Percentiles rank a stretch among this genome's conserved stretches.
phyloP scores from a whole-genome alignment of 2,329 filamentous ascomycete species.

The Exophiala sideris region DNA sequence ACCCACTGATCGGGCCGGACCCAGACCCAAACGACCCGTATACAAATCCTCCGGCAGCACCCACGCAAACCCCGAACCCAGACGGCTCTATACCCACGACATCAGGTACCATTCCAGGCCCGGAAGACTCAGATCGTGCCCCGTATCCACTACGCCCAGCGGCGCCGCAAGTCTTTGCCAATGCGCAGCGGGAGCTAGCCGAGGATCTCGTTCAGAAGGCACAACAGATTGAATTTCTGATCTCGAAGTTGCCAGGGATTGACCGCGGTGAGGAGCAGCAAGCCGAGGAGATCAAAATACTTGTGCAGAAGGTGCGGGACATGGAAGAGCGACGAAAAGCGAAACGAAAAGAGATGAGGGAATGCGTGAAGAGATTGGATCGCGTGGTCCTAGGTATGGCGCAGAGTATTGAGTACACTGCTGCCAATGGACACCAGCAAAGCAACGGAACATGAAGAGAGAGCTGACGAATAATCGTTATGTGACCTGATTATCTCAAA shows the following conservation, averaged over 20 bases:
- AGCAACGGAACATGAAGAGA: neutral
- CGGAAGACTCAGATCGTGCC: constrained; percentile 29
- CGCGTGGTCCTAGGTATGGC: constrained; percentile 32
- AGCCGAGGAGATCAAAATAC: constrained; percentile 40
- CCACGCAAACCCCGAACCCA: constrained; percentile 31
- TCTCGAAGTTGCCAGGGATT: constrained; percentile 46
- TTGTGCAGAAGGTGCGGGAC: constrained; percentile 43
- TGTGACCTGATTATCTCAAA: too few relatives aligned
- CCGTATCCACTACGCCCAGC: constrained; percentile 39
- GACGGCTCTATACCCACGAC: constrained; percentile 23
- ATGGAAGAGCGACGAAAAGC: constrained; percentile 43
- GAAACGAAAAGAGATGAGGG: constrained; percentile 43
- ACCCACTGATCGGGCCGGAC: constrained; percentile 40
- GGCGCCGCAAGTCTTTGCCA: constrained; percentile 40
- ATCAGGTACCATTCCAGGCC: constrained; percentile 19
- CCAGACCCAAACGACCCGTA: constrained; percentile 32
- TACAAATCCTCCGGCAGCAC: constrained; percentile 35
- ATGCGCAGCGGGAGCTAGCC: constrained; percentile 46
- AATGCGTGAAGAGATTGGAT: constrained; percentile 41
- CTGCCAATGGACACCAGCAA: constrained; percentile 7
- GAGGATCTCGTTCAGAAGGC: constrained; percentile 49
- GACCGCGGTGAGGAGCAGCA: constrained; percentile 45
- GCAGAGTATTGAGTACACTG: constrained; percentile 21
- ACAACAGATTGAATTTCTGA: constrained; percentile 50
- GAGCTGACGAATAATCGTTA: neutral